A percentile compares a stretch with the other conserved stretches of the same genome.
Evolutionary conservation across 2,329 filamentous ascomycete genomes (phyloP).

Genomic region (Paraphoma chrysanthemicola): DNA sequence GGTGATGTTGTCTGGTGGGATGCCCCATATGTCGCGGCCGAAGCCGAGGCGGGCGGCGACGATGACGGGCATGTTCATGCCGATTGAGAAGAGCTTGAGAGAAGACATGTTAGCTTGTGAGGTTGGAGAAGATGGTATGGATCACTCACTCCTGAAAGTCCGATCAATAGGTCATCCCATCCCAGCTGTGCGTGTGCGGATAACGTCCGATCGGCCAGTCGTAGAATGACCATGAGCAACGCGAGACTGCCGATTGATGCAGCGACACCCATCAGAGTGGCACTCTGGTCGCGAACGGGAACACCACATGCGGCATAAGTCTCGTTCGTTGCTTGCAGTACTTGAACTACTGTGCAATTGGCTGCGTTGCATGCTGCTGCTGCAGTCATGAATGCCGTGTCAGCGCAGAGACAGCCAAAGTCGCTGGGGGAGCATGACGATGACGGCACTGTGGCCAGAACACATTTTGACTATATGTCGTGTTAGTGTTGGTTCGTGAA

Average conservation of each 20-base stretch:
- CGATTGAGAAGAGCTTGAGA: constrained; percentile 26
- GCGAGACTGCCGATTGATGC: constrained; percentile 32
- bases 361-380: constrained; percentile 32
- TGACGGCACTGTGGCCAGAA: constrained; percentile 17
- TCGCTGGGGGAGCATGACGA: constrained; percentile 31
- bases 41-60: constrained; percentile 35
- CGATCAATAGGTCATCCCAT: constrained; percentile 41
- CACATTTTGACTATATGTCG: constrained; percentile 22
- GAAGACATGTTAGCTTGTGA: background rate
- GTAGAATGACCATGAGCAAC: constrained; percentile 34
- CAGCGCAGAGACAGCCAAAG: constrained; percentile 35
- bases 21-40: constrained; percentile 40
- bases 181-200: constrained; percentile 32
- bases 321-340: constrained; percentile 29
- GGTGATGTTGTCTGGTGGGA: constrained; percentile 35
- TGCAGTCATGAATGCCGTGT: constrained; percentile 27
- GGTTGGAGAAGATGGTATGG: background rate
- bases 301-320: constrained; percentile 37
- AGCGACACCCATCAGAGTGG: constrained; percentile 24
- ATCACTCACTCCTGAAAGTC: constrained; percentile 32
- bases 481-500: background rate
- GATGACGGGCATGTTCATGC: constrained; percentile 34
- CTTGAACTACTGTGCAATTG: constrained; percentile 38
- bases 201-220: constrained; percentile 30
- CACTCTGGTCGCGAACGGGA: constrained; percentile 25